Conservation (phyloP, 345 rosid genomes). For the Euphorbia lathyris region DNA sequence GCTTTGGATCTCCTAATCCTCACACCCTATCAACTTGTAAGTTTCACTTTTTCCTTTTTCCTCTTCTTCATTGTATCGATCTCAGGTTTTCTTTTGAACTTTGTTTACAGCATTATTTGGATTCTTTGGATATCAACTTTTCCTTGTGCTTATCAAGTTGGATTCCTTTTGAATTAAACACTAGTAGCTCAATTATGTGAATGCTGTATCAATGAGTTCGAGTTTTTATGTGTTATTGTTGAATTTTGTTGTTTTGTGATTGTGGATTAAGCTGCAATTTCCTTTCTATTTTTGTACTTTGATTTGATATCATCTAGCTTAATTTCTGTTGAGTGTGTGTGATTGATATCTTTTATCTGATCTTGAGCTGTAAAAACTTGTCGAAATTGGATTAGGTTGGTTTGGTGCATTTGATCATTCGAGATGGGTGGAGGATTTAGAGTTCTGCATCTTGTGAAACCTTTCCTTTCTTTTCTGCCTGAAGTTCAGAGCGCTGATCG, state of each 20-base stretch:
- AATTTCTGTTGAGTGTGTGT: neutral
- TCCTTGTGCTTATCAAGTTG: too few species aligned
- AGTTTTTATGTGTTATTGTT: too few species aligned
- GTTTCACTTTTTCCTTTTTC: neutral
- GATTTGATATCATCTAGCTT: neutral
- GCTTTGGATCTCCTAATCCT: neutral
- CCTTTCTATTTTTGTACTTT: too few species aligned
- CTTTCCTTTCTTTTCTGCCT: constrained; percentile 51
- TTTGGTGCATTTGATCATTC: neutral
- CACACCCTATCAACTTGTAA: neutral
- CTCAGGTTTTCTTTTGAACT: neutral
- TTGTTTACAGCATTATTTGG: neutral
- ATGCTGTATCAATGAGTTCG: too few species aligned
- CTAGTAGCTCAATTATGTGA: too few species aligned
- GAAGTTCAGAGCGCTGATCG: constrained; percentile 69
- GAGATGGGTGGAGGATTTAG: constrained; percentile 27
- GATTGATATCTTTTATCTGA: neutral
- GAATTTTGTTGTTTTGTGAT: too few species aligned
- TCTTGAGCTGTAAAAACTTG: neutral
- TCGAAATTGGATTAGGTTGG: neutral
- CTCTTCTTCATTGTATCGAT: neutral
- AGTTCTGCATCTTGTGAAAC: constrained; percentile 23
- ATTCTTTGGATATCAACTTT: too few species aligned
- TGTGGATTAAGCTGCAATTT: too few species aligned
- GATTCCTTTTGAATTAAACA: too few species aligned